Percentiles rank a stretch among this genome's conserved stretches.
These are phyloP conservation scores for Cryptococcus sp. DNA, from an alignment of 1,284 basidiomycete genomes.

Conservation along the genomic window DNA sequence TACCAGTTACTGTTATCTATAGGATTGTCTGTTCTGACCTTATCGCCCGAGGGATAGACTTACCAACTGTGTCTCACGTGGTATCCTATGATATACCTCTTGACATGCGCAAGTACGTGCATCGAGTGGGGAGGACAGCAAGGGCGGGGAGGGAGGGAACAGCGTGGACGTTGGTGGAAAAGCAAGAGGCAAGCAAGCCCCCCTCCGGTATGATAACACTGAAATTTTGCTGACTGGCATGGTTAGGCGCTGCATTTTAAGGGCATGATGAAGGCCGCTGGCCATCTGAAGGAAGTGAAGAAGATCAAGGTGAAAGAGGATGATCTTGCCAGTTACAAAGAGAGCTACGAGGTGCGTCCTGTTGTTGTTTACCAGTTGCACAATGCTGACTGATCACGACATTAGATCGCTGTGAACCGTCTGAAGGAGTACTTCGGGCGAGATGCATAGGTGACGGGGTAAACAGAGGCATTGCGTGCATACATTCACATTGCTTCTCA, in stretches of 20 bases:
- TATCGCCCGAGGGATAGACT: conserved; percentile 94
- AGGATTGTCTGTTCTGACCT: conserved; percentile 93
- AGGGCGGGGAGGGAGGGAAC: conserved; percentile 80
- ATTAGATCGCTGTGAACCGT: conserved; percentile 33
- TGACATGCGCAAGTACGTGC: conserved; percentile 97
- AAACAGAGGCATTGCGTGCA: not conserved
- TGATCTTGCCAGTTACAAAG: conserved; percentile 58
- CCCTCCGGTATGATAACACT: too few relatives aligned
- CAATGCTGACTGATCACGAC: not conserved
- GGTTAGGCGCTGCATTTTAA: conserved; percentile 82
- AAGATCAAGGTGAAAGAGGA: conserved; percentile 66
- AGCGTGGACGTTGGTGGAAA: conserved; percentile 93
- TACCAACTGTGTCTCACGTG: conserved; percentile 85
- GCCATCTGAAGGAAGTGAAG: conserved; percentile 69
- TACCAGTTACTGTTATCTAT: not conserved
- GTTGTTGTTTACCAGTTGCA: too few relatives aligned
- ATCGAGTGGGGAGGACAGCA: conserved; percentile 91
- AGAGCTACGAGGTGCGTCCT: conserved; percentile 61
- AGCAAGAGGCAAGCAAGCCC: conserved; percentile 86
- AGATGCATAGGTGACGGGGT: conserved; percentile 4
- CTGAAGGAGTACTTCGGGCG: conserved; percentile 27
- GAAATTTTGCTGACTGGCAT: not conserved
- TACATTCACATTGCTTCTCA: conserved; percentile 1
- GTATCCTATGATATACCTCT: conserved; percentile 91
- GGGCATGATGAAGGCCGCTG: conserved; percentile 69